Conservation (phyloP, 129 eudicot species). For the Helianthus annuus region HanXRQr2.0-SUNRISE NC_035433.2:130492569-130493068, state of each 20-base stretch:
- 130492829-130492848: neutral
- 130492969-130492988: neutral
- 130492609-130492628: neutral
- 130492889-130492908: conserved; percentile 8
- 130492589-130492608: neutral
- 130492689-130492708: neutral
- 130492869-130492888: neutral
- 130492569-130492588: neutral
- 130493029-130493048: neutral
- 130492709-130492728: neutral
- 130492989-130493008: neutral
- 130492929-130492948: conserved; percentile 69
- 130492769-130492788: neutral
- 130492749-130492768: too few relatives aligned
- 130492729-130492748: neutral
- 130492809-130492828: neutral
- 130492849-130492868: neutral
- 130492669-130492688: neutral
- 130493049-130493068: neutral
- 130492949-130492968: conserved; percentile 31
- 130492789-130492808: conserved; percentile 1
- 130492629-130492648: neutral
- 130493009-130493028: neutral
- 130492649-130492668: neutral
- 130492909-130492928: conserved; percentile 64